Evolutionary conservation across 305 asterid species (phyloP).

Genomic region (Ruellia speciosa): DNA sequence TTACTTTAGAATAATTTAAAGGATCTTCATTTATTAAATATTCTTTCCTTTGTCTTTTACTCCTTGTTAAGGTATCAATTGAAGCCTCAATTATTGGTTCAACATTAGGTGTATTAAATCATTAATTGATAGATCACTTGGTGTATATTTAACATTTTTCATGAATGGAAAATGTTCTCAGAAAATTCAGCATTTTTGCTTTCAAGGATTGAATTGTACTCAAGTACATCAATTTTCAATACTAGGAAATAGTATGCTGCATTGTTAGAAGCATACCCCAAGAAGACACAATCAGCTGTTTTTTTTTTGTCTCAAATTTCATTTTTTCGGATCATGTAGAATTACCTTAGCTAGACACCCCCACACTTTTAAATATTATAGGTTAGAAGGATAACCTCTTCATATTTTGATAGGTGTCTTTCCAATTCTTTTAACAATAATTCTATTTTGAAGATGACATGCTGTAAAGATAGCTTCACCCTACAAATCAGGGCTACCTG

Average conservation of each 20-base stretch:
- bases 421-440: not conserved
- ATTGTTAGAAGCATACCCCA: not conserved
- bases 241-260: not conserved
- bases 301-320: not conserved
- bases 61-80: too few relatives aligned
- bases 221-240: not conserved
- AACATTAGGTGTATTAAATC: too few relatives aligned
- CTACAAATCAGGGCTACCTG: not conserved
- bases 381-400: not conserved
- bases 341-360: not conserved
- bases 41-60: too few relatives aligned
- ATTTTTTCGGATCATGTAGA: not conserved
- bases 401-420: not conserved
- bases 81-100: too few relatives aligned
- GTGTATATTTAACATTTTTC: too few relatives aligned
- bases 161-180: not conserved
- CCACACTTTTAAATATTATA: slow-evolving; percentile 1
- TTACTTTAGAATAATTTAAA: too few relatives aligned
- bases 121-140: too few relatives aligned
- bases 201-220: not conserved
- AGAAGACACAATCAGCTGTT: not conserved
- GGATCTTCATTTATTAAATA: too few relatives aligned
- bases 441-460: not conserved
- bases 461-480: too few relatives aligned
- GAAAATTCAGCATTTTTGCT: not conserved